A percentile compares a stretch with the other conserved stretches of the same genome.
These are phyloP conservation scores for Colletotrichum nymphaeae DNA, from an alignment of 2,329 filamentous ascomycete genomes.

Conservation along the genomic window DNA sequence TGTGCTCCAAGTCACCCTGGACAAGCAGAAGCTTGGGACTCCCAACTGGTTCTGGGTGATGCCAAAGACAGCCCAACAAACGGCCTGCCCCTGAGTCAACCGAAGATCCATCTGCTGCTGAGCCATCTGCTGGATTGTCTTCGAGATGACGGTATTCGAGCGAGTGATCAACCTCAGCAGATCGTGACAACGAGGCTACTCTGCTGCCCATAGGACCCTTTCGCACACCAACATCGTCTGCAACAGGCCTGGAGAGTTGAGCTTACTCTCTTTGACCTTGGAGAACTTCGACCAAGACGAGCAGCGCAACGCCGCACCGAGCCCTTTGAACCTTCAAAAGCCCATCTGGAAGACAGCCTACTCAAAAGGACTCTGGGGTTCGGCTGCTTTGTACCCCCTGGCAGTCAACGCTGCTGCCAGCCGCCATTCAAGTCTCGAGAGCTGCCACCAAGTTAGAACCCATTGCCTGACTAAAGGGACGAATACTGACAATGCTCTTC, in stretches of 20 bases:
- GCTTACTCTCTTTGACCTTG: neutral
- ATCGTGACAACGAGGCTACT: no score
- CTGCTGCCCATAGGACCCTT: no score
- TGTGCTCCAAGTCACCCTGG: neutral
- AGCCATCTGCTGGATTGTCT: neutral
- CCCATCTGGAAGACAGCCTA: slow-evolving; percentile 38
- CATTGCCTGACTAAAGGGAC: neutral
- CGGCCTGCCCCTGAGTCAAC: no score
- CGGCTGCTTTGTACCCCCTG: slow-evolving; percentile 52
- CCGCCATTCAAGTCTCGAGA: slow-evolving; percentile 59
- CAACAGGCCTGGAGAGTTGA: neutral
- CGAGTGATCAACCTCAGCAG: neutral
- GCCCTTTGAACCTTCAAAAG: neutral
- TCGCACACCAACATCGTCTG: no score
- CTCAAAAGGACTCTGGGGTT: slow-evolving; percentile 60
- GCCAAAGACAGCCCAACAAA: neutral
- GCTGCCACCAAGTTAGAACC: slow-evolving; percentile 49
- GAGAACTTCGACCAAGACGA: neutral
- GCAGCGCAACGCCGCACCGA: no score
- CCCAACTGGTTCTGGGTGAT: neutral
- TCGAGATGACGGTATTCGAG: neutral
- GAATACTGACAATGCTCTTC: slow-evolving; percentile 64
- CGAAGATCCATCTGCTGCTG: neutral
- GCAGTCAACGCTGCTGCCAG: slow-evolving; percentile 54
- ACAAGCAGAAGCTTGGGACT: neutral